These are phyloP conservation scores for Penicillium fimorum DNA, from an alignment of 495 filamentous ascomycete species.

Conservation along the genomic window DNA sequence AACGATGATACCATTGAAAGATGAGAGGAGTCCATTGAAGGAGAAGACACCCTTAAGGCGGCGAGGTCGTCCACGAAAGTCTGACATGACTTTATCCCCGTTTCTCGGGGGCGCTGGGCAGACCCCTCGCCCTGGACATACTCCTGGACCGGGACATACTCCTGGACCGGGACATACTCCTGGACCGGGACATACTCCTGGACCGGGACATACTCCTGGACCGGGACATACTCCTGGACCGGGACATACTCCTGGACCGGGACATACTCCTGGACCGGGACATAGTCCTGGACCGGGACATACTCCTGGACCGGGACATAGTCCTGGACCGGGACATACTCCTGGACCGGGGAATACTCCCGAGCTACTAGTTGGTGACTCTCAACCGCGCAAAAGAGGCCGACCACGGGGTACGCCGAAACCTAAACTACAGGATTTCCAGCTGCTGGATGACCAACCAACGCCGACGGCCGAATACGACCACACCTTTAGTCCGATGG, in stretches of 20 bases:
- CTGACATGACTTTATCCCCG: conserved; percentile 38
- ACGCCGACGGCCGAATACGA: conserved; percentile 14
- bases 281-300: too few species aligned
- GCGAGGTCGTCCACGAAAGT: conserved; percentile 49
- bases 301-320: too few species aligned
- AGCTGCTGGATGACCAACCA: conserved; percentile 19
- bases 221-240: not conserved
- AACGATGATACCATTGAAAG: conserved; percentile 55
- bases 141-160: conserved; percentile 9
- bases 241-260: too few species aligned
- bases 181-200: not conserved
- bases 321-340: not conserved
- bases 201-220: not conserved
- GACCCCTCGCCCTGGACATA: conserved; percentile 23
- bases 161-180: conserved; percentile 4
- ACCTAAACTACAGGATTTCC: conserved; percentile 10
- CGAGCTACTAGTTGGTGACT: conserved; percentile 10
- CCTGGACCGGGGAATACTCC: conserved; percentile 1
- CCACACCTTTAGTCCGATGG: conserved; percentile 26
- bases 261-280: too few species aligned
- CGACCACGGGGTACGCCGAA: conserved; percentile 37
- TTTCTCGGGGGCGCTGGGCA: conserved; percentile 37
- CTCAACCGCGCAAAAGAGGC: conserved; percentile 37
- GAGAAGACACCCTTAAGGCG: conserved; percentile 38
- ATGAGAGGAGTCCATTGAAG: conserved; percentile 31